These are phyloP conservation scores for Phytopythium cucurbitacearum DNA, from an alignment of 352 stramenopile species.

Conservation along the genomic window DNA sequence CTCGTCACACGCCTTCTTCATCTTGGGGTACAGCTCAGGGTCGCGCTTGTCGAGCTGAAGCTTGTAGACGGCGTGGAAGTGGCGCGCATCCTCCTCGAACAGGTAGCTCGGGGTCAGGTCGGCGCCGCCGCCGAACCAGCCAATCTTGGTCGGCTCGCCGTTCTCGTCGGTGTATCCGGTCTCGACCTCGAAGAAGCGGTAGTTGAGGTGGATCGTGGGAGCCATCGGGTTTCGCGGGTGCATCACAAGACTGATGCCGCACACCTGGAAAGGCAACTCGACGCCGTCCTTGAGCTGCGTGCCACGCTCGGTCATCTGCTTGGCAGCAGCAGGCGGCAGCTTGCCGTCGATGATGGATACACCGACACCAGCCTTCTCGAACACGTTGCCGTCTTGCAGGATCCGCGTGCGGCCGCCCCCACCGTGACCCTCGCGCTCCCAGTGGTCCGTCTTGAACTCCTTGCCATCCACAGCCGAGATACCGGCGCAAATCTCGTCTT, in stretches of 20 bases:
- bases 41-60: slow-evolving; percentile 90
- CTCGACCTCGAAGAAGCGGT: slow-evolving; percentile 97
- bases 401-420: slow-evolving; percentile 94
- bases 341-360: slow-evolving; percentile 97
- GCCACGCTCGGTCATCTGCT: slow-evolving; percentile 79
- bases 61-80: slow-evolving; percentile 99
- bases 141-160: slow-evolving; percentile 73
- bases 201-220: slow-evolving; percentile 98
- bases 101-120: slow-evolving; percentile 98
- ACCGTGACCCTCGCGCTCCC: slow-evolving; percentile 92
- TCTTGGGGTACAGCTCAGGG: slow-evolving; percentile 90
- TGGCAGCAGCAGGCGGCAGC: slow-evolving; percentile 84
- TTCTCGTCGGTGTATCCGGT: slow-evolving; percentile 71
- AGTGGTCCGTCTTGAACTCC: slow-evolving; percentile 95
- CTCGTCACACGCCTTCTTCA: slow-evolving; percentile 96
- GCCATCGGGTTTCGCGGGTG: slow-evolving; percentile 92
- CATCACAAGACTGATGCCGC: slow-evolving; percentile 95
- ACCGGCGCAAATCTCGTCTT: slow-evolving; percentile 83
- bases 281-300: slow-evolving; percentile 69
- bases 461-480: slow-evolving; percentile 92
- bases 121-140: slow-evolving; percentile 95
- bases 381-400: slow-evolving; percentile 92
- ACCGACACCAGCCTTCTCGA: slow-evolving; percentile 98
- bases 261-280: slow-evolving; percentile 95
- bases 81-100: slow-evolving; percentile 93